These are phyloP conservation scores for Cladorrhinum samala DNA, from an alignment of 495 filamentous ascomycete species.

Conservation along the genomic window DNA sequence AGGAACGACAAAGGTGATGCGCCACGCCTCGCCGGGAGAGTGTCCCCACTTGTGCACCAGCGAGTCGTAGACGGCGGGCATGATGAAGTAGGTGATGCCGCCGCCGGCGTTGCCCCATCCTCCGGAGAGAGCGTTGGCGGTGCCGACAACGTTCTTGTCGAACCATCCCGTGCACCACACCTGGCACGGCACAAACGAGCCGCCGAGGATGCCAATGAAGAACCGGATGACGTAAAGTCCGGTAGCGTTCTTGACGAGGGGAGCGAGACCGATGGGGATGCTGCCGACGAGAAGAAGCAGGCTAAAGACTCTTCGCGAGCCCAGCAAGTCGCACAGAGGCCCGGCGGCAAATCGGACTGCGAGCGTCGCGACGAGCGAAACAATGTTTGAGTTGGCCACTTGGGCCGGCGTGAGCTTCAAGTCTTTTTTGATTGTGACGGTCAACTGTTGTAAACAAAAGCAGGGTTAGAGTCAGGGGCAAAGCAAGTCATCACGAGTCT, in stretches of 20 bases:
- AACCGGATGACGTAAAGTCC: conserved; percentile 78
- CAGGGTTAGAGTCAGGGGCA: not conserved
- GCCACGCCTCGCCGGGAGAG: conserved; percentile 66
- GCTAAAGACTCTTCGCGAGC: conserved; percentile 76
- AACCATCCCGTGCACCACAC: conserved; percentile 96
- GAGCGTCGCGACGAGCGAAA: conserved; percentile 77
- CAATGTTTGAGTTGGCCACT: conserved; percentile 86
- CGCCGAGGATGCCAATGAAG: conserved; percentile 90
- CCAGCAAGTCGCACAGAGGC: conserved; percentile 77
- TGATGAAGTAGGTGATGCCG: conserved; percentile 83
- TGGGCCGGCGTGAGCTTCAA: conserved; percentile 64
- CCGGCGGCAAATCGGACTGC: conserved; percentile 78
- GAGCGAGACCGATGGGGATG: conserved; percentile 79
- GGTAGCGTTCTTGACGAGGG: conserved; percentile 59
- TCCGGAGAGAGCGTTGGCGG: conserved; percentile 79
- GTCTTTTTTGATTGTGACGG: conserved; percentile 71
- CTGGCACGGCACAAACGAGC: conserved; percentile 87
- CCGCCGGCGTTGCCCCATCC: conserved; percentile 89
- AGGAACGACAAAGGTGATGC: conserved; percentile 77
- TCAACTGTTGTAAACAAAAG: conserved; percentile 43
- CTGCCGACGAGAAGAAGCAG: conserved; percentile 65
- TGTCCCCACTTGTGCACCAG: conserved; percentile 56
- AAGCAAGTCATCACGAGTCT: no score
- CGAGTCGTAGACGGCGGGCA: conserved; percentile 86
- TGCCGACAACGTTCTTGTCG: conserved; percentile 91